Evolutionary conservation across 2,329 filamentous ascomycete genomes (phyloP).

Genomic region (Monilinia fructigena): DNA sequence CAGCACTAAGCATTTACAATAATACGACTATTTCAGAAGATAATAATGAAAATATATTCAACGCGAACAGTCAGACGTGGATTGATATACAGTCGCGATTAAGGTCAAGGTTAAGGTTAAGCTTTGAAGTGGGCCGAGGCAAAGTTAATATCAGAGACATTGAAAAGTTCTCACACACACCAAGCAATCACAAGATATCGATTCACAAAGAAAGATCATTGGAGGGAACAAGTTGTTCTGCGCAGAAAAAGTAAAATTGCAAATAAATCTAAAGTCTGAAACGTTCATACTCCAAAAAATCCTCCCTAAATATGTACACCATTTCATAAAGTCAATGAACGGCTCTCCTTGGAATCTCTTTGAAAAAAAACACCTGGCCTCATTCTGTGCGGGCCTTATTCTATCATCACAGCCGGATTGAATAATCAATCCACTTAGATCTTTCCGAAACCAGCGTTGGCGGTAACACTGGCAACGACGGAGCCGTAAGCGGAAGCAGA

Average conservation of each 20-base stretch:
- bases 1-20: no score
- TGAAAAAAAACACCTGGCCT: no score
- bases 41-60: no score
- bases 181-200: background rate
- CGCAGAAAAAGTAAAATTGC: slow-evolving; percentile 1
- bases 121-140: no score
- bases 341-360: background rate
- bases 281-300: background rate
- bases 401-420: no score
- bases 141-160: no score
- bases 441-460: slow-evolving; percentile 10
- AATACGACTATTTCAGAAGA: no score
- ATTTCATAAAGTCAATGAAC: background rate
- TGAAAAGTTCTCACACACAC: background rate
- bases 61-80: no score
- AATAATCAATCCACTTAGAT: background rate
- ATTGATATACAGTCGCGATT: no score
- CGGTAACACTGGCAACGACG: slow-evolving; percentile 6
- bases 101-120: no score
- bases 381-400: no score
- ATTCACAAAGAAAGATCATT: no score
- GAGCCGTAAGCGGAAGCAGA: slow-evolving; percentile 29
- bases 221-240: background rate
- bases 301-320: background rate
- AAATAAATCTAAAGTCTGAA: background rate